Evolutionary conservation across 2,329 filamentous ascomycete genomes (phyloP).

Genomic region (Fusarium palustre): DNA sequence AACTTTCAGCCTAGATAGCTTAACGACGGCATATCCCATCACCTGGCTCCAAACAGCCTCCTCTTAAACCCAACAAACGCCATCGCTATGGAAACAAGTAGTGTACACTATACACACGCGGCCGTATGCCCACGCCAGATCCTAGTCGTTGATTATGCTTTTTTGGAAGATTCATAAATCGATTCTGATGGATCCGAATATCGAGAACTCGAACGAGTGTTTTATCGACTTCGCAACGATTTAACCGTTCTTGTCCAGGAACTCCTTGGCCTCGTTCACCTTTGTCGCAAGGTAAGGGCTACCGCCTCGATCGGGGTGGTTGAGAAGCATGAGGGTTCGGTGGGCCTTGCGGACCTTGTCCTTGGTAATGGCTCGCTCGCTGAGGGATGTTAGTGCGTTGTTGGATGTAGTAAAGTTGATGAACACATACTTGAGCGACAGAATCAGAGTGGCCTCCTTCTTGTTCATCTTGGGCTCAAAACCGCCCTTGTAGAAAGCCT

Average conservation of each 20-base stretch:
- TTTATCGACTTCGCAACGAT: conserved; percentile 22
- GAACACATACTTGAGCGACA: conserved; percentile 81
- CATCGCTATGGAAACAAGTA: conserved; percentile 59
- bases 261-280: conserved; percentile 97
- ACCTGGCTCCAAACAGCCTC: conserved; percentile 35
- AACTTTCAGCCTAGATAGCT: conserved; percentile 39
- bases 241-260: conserved; percentile 78
- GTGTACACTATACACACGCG: conserved; percentile 53
- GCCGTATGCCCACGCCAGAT: conserved; percentile 24
- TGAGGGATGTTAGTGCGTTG: conserved; percentile 53
- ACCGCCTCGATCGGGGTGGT: conserved; percentile 96
- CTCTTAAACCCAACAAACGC: conserved; percentile 53
- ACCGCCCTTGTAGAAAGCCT: conserved; percentile 98
- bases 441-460: conserved; percentile 88
- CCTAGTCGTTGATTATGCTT: conserved; percentile 26
- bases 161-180: conserved; percentile 12
- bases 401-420: not conserved
- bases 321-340: conserved; percentile 93
- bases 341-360: conserved; percentile 97
- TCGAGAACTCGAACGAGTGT: conserved; percentile 2
- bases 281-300: conserved; percentile 97
- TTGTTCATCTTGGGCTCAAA: conserved; percentile 96
- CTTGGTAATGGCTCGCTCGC: conserved; percentile 87
- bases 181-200: conserved; percentile 7
- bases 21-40: conserved; percentile 38